phyloP scores from a whole-genome alignment of 495 filamentous ascomycete species.

The Daldinia childiae region DNA sequence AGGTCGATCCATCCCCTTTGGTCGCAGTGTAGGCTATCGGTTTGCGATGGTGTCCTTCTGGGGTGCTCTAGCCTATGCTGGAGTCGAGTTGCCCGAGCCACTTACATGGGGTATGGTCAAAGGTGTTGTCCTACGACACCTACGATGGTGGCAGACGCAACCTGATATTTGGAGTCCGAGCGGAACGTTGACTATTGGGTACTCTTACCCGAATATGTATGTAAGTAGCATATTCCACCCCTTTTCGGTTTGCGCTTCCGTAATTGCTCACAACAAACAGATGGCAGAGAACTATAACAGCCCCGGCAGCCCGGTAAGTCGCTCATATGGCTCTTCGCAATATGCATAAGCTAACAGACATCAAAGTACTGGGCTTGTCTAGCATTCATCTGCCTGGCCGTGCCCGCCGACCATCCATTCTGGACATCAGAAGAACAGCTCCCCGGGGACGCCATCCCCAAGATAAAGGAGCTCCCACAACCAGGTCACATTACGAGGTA shows the following conservation, averaged over 20 bases:
- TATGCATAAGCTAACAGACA: not conserved
- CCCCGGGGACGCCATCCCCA: conserved; percentile 62
- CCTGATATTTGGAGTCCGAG: conserved; percentile 75
- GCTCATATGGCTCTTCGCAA: not conserved
- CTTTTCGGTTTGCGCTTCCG: not conserved
- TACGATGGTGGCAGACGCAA: conserved; percentile 82
- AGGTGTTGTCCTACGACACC: conserved; percentile 75
- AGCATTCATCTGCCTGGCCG: conserved; percentile 75
- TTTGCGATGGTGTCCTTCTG: conserved; percentile 87
- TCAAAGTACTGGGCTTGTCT: conserved; percentile 79
- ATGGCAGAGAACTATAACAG: conserved; percentile 84
- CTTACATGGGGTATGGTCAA: conserved; percentile 81
- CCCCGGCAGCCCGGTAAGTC: conserved; percentile 62
- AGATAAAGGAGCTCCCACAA: conserved; percentile 66
- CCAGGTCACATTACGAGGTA: conserved; percentile 74
- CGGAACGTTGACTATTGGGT: conserved; percentile 79
- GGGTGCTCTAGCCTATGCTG: conserved; percentile 78
- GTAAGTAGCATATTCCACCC: conserved; percentile 51
- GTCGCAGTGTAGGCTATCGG: conserved; percentile 77
- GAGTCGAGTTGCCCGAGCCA: conserved; percentile 73
- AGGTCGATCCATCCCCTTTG: conserved; percentile 76
- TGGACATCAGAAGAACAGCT: conserved; percentile 74
- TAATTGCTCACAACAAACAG: conserved; percentile 32
- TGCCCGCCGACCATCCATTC: conserved; percentile 75
- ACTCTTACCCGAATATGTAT: conserved; percentile 82